A percentile compares a stretch with the other conserved stretches of the same genome.
Conservation (phyloP, 2,329 filamentous ascomycete genomes). For the Aspergillus tamarii region DNA sequence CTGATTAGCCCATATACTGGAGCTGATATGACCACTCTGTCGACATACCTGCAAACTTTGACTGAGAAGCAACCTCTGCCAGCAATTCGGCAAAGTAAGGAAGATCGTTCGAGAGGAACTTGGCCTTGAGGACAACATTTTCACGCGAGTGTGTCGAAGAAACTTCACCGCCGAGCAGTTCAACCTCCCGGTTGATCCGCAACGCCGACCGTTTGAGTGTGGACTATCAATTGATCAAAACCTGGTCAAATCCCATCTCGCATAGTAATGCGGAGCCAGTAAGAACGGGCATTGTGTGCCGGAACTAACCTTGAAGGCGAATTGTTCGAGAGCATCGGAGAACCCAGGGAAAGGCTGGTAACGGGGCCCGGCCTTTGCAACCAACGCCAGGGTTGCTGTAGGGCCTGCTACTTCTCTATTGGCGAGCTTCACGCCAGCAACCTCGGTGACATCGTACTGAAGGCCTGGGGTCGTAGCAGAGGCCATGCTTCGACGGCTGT, state of each 20-base stretch:
- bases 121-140: conserved; percentile 87
- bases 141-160: conserved; percentile 87
- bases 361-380: conserved; percentile 91
- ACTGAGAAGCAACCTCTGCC: conserved; percentile 84
- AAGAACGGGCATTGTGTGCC: conserved; percentile 26
- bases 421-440: conserved; percentile 87
- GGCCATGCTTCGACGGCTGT: conserved; percentile 65
- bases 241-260: conserved; percentile 16
- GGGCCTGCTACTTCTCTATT: conserved; percentile 86
- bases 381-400: conserved; percentile 86
- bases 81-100: conserved; percentile 97
- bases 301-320: conserved; percentile 86
- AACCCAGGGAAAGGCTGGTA: conserved; percentile 90
- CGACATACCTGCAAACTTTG: conserved; percentile 73
- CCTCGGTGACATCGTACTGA: conserved; percentile 84
- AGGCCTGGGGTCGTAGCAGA: conserved; percentile 71
- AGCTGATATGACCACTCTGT: conserved; percentile 5
- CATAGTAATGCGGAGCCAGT: not conserved
- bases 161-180: conserved; percentile 92
- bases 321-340: conserved; percentile 87
- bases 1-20: conserved; percentile 17
- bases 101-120: conserved; percentile 92
- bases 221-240: conserved; percentile 59
- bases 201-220: conserved; percentile 86
- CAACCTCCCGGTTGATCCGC: conserved; percentile 90